Base-by-base conservation (phyloP, 2,329 filamentous ascomycete species). In the Neodidymelliopsis sp. region DNA sequence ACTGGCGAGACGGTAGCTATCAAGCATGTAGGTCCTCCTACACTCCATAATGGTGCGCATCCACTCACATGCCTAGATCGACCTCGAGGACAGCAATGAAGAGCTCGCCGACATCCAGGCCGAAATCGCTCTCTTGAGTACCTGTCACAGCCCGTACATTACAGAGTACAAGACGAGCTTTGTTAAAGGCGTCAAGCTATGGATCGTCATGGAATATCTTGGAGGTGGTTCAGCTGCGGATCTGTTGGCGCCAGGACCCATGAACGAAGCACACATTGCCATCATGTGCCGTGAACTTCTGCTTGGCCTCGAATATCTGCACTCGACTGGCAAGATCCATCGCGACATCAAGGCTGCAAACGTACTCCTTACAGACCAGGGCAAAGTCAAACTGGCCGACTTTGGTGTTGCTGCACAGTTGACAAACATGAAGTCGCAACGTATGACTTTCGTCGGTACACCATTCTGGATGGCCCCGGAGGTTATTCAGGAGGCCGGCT, bases 391-490 rank as follows among this genome's bases (percentile, higher is more conserved):
- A 79, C 81, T 97, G 60, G 93, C 93, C 29, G 93, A 99, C 75
- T 99, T 99, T 69, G 94, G 94, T 51, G 94, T 99, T 30, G 94
- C 94, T 6, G 93, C 94, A 22, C 94, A 99, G 73, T 81, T 99
- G 65, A 96, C 91, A 53, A 96, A 97, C 70, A 96, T 97, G 77
- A 97, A 97, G 75, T 97, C 93, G 2, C 91, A 97, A 73, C 86
- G 94, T 44, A 93, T 97, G 74, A 99, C 94, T 0, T 97, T 99
- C 67, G 94, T 99, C 15, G 94, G 94, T 15, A 60, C 57, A 0
- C 94, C 94, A 0, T 97, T 97, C 73, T 97, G 94, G 94, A 97
- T 97, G 93, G 93, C 94, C 2, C 93, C 93, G 6, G 93, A 97
- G 76, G 93, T 97, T 40, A 97, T 97, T 71, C 96, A 96, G 75